phyloP scores from a whole-genome alignment of 2,329 filamentous ascomycete genomes.

The Claviceps sorghi region DNA sequence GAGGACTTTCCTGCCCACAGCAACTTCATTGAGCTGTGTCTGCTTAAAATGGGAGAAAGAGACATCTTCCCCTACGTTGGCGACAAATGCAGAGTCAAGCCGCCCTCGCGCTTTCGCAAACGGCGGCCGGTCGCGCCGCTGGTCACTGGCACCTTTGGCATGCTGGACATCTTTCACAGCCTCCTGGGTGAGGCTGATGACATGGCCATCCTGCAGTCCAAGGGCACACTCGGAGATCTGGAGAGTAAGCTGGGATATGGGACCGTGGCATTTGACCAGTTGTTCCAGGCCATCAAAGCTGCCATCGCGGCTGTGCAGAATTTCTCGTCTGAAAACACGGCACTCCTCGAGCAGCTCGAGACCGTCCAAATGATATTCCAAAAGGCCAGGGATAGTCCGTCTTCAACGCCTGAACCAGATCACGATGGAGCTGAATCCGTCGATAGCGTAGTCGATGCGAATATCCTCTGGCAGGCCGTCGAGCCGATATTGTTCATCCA shows the following conservation, averaged over 20 bases:
- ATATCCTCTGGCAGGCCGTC: constrained; percentile 66
- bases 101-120: constrained; percentile 36
- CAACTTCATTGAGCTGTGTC: constrained; percentile 60
- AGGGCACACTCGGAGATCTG: constrained; percentile 53
- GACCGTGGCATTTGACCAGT: constrained; percentile 19
- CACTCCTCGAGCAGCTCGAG: constrained; percentile 14
- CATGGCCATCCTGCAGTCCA: constrained; percentile 31
- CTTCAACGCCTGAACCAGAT: constrained; percentile 7
- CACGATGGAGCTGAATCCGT: constrained; percentile 2
- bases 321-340: constrained; percentile 11
- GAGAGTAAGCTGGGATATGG: constrained; percentile 59
- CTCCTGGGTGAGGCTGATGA: constrained; percentile 34
- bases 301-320: constrained; percentile 13
- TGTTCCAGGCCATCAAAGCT: constrained; percentile 14
- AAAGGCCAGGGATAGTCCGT: constrained; percentile 11
- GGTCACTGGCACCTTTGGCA: constrained; percentile 39
- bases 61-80: constrained; percentile 44
- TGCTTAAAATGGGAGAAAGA: constrained; percentile 53
- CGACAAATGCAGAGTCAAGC: constrained; percentile 9
- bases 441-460: constrained; percentile 9
- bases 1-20: constrained; percentile 54
- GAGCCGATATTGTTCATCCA: constrained; percentile 57
- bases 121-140: constrained; percentile 49
- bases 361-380: constrained; percentile 13
- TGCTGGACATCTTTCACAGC: constrained; percentile 61